Evolutionary conservation across 2,329 filamentous ascomycete genomes (phyloP), one percentile per base, ranked within the genome.

Genomic region (Pseudogymnoascus sp.): DNA sequence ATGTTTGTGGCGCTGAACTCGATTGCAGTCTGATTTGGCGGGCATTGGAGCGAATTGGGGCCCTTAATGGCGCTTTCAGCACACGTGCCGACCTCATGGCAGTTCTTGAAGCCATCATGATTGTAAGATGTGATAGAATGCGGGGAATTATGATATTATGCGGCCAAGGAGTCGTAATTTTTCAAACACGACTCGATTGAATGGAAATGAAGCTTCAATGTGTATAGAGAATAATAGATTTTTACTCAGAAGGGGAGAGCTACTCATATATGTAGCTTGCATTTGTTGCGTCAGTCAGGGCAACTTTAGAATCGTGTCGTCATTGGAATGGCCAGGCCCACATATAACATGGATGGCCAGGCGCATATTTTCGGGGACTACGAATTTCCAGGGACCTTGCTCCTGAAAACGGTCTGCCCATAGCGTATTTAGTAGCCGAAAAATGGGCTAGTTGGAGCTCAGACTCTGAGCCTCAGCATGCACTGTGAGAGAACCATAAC

Each of bases 41-140:
- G 72, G 63, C 73, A 71, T 62, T 71, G 69, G 19, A 71, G 71
- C 60, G 70, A 29, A 64, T 68, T 68, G 65, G 65, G 42, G 68
- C 64, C 16, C 69, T 67, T 14, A 10, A 11, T 33, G 59, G 59
- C 2, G 59, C 59, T 24, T 65, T 64, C 7, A 70, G 40, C 31
- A 67, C 62, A 19, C 67, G 64, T 61, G 67, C 67, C 61, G 70
- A 68, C 64, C 70, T 68, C 1, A 65, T 44, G n/a, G 64, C 66
- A 56, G 66, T 66, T 67, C 71, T 71, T 63, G 71, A 70, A 33
- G 70, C 61, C 40, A 72, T 72, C 40, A 19, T 66, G 61, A 59
- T 38, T 61, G 26, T 42, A 37, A 53, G 24, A 14, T 44, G 44
- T 40, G 59, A 62, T 31, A 59, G 38, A 62, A 37, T 56, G 26